These are phyloP conservation scores for Xylaria intraflava DNA, from an alignment of 495 filamentous ascomycete species.

Conservation along the genomic window DNA sequence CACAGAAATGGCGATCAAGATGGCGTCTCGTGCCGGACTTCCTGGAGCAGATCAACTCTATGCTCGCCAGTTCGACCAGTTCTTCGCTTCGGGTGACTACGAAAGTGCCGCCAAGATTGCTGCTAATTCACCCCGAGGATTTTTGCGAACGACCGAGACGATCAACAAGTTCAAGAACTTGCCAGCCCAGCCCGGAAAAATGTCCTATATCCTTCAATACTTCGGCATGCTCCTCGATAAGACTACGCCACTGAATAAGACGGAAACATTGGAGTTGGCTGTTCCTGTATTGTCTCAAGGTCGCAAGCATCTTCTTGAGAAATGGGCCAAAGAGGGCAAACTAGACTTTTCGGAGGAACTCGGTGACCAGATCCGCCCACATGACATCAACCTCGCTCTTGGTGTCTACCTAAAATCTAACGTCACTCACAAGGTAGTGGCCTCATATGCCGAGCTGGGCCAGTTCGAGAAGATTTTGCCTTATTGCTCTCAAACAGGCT, in stretches of 20 bases:
- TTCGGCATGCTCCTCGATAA: conserved; percentile 97
- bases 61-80: conserved; percentile 81
- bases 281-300: conserved; percentile 87
- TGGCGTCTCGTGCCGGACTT: conserved; percentile 88
- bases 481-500: conserved; percentile 75
- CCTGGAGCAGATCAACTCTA: conserved; percentile 95
- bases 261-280: conserved; percentile 91
- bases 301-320: conserved; percentile 91
- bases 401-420: conserved; percentile 83
- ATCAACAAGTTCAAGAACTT: conserved; percentile 91
- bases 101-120: conserved; percentile 88
- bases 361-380: conserved; percentile 83
- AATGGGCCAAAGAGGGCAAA: conserved; percentile 95
- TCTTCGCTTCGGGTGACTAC: conserved; percentile 69
- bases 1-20: conserved; percentile 82
- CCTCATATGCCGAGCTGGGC: conserved; percentile 88
- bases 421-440: conserved; percentile 84
- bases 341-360: conserved; percentile 92
- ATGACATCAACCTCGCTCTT: conserved; percentile 81
- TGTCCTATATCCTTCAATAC: conserved; percentile 93
- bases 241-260: conserved; percentile 73
- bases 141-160: conserved; percentile 86
- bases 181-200: conserved; percentile 64
- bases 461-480: conserved; percentile 94
- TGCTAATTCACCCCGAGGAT: conserved; percentile 92